These are phyloP conservation scores for Salisapilia sapeloensis DNA, from an alignment of 352 stramenopile genomes.

Conservation along the genomic window DNA sequence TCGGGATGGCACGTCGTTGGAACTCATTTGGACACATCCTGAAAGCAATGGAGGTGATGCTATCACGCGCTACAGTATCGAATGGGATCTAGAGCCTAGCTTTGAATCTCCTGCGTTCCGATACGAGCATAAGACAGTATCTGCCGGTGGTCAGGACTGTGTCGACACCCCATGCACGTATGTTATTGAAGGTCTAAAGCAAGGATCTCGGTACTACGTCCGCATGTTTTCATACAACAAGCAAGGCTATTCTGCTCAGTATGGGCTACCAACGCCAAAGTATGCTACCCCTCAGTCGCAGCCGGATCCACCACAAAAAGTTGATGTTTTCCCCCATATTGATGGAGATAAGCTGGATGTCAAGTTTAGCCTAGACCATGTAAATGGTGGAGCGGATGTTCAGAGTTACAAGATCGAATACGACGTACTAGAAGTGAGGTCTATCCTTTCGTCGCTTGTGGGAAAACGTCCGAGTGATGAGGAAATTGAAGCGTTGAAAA, in stretches of 20 bases:
- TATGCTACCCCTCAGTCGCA: slow-evolving; percentile 70
- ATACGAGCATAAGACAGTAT: slow-evolving; percentile 52
- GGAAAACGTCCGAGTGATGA: slow-evolving; percentile 7
- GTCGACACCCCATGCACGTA: slow-evolving; percentile 61
- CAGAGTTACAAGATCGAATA: slow-evolving; percentile 87
- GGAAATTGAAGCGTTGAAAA: slow-evolving; percentile 11
- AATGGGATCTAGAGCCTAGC: slow-evolving; percentile 83
- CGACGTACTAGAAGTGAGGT: slow-evolving; percentile 87
- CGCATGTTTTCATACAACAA: slow-evolving; percentile 86
- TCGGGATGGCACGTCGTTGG: slow-evolving; percentile 55
- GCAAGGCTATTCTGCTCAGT: slow-evolving; percentile 74
- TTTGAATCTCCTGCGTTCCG: slow-evolving; percentile 75
- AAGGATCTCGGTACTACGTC: slow-evolving; percentile 79
- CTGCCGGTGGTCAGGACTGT: slow-evolving; percentile 55
- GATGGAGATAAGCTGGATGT: slow-evolving; percentile 14
- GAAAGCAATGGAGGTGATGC: slow-evolving; percentile 80
- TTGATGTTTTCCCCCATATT: slow-evolving; percentile 20
- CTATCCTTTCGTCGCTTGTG: too few species aligned
- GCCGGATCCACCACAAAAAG: slow-evolving; percentile 27
- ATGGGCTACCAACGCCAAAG: slow-evolving; percentile 40
- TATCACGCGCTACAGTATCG: slow-evolving; percentile 89
- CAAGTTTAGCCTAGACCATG: slow-evolving; percentile 41
- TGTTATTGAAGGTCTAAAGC: slow-evolving; percentile 59
- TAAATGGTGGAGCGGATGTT: slow-evolving; percentile 70
- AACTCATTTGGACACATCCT: slow-evolving; percentile 81